Evolutionary conservation across 257 asterid species (phyloP).

Genomic region (Schizonepeta tenuifolia): DNA sequence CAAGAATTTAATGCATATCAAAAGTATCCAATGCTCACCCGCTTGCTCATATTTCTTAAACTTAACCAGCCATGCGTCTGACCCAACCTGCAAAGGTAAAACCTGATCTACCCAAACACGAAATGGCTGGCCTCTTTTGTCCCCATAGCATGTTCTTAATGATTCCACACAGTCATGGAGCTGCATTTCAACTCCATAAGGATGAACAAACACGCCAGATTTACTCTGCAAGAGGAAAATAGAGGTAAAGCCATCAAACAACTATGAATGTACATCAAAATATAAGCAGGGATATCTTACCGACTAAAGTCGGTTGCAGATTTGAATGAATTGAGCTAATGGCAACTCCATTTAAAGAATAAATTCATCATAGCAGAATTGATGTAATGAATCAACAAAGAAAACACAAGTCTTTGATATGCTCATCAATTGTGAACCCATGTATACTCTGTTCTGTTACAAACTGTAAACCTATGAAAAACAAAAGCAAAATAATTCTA

Average conservation of each 20-base stretch:
- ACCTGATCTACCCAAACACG: slow-evolving; percentile 95
- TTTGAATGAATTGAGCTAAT: not conserved
- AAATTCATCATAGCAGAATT: not conserved
- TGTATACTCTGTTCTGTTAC: not conserved
- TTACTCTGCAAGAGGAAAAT: slow-evolving; percentile 55
- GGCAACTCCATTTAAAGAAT: not conserved
- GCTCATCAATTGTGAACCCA: not conserved
- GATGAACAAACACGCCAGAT: slow-evolving; percentile 68
- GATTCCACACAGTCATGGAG: slow-evolving; percentile 62
- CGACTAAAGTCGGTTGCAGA: not conserved
- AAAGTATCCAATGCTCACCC: slow-evolving; percentile 52
- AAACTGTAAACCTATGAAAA: not conserved
- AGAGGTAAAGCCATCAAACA: not conserved
- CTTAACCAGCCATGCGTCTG: slow-evolving; percentile 79
- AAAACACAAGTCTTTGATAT: not conserved
- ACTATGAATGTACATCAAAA: slow-evolving; percentile 4
- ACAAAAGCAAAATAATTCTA: not conserved
- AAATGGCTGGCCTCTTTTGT: slow-evolving; percentile 68
- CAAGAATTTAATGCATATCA: not conserved
- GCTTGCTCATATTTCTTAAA: slow-evolving; percentile 92
- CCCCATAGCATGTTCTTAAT: slow-evolving; percentile 59
- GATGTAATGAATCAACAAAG: not conserved
- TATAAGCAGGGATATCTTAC: slow-evolving; percentile 11
- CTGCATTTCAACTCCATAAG: slow-evolving; percentile 72
- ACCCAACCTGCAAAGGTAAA: slow-evolving; percentile 62